phyloP scores from a whole-genome alignment of 2,329 filamentous ascomycete genomes.

The Trichoderma lentiforme region DNA sequence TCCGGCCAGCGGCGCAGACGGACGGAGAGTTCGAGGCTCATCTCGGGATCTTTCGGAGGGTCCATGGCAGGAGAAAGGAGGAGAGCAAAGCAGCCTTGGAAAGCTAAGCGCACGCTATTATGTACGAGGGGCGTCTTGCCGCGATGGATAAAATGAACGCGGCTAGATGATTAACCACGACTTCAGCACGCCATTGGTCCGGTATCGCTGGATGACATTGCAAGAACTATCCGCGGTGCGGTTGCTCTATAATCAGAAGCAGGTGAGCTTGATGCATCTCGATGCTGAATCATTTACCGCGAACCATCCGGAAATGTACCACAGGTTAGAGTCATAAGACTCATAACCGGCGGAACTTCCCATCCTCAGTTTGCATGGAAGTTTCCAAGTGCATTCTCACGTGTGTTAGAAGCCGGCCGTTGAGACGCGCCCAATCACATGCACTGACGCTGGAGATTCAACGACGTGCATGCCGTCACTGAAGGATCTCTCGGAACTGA shows the following conservation, averaged over 20 bases:
- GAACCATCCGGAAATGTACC: background rate
- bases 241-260: background rate
- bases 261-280: background rate
- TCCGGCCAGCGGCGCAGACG: slow-evolving; percentile 10
- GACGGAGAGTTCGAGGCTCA: slow-evolving; percentile 1
- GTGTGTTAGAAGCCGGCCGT: background rate
- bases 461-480: background rate
- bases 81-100: background rate
- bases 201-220: slow-evolving; percentile 1
- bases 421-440: background rate
- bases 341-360: background rate
- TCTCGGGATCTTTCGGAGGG: slow-evolving; percentile 8
- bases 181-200: background rate
- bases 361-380: background rate
- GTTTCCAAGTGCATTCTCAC: background rate
- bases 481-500: background rate
- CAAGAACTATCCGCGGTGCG: background rate
- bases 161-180: background rate
- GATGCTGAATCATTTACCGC: background rate
- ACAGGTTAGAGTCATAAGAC: background rate
- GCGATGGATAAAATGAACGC: background rate
- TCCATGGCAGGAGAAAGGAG: background rate
- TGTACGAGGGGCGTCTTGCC: background rate
- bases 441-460: background rate
- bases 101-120: background rate